Evolutionary conservation across 345 rosid genomes (phyloP).

Genomic region (Brassica napus): DNA sequence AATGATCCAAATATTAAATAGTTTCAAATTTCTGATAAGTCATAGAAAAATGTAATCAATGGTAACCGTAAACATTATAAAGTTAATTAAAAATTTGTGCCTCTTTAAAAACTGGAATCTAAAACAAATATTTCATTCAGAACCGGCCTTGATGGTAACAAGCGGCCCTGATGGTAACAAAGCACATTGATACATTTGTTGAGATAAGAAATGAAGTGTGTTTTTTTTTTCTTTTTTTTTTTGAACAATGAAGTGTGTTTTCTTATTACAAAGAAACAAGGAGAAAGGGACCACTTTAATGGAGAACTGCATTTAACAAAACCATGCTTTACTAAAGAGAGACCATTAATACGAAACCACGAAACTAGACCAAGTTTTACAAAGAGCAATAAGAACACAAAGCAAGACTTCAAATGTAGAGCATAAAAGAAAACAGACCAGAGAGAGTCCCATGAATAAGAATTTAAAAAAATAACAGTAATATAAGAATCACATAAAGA

Average conservation of each 20-base stretch:
- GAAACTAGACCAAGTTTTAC: slow-evolving; percentile 29
- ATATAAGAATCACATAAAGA: slow-evolving; percentile 9
- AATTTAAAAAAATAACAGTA: slow-evolving; percentile 2
- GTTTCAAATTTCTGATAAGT: neutral
- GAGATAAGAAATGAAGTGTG: neutral
- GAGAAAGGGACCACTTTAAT: neutral
- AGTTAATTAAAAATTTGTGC: neutral
- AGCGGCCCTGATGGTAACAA: neutral
- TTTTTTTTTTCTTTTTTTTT: too few species aligned
- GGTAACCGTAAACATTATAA: neutral
- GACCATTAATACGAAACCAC: slow-evolving; percentile 16
- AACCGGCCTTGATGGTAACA: neutral
- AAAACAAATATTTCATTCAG: too few species aligned
- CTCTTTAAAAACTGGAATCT: neutral
- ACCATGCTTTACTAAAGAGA: slow-evolving; percentile 22
- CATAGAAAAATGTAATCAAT: neutral
- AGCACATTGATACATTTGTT: neutral
- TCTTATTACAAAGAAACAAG: neutral
- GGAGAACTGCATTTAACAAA: slow-evolving; percentile 19
- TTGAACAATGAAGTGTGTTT: neutral
- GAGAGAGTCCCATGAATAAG: slow-evolving; percentile 28
- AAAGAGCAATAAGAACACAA: neutral
- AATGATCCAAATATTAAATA: too few species aligned
- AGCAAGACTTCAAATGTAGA: neutral
- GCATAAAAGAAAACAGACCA: slow-evolving; percentile 8